Percentiles rank a stretch among this genome's conserved stretches.
These are phyloP conservation scores for Volvariella volvacea DNA, from an alignment of 1,284 basidiomycete genomes.

Conservation along the genomic window DNA sequence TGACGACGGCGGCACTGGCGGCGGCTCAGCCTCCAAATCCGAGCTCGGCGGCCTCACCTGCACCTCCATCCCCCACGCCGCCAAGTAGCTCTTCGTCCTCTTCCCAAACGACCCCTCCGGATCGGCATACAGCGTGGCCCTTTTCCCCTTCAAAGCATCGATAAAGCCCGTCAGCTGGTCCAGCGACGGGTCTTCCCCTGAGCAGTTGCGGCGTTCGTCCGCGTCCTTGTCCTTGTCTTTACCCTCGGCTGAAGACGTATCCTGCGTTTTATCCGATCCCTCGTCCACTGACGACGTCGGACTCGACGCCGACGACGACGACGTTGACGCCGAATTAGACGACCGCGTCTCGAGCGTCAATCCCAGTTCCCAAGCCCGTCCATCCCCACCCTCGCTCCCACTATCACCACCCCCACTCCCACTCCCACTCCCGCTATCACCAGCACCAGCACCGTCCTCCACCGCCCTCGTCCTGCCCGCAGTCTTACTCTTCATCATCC, in stretches of 20 bases:
- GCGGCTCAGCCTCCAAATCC: slow-evolving; percentile 31
- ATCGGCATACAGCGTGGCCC: slow-evolving; percentile 76
- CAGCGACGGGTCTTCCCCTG: slow-evolving; percentile 67
- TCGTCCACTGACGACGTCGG: too few species aligned
- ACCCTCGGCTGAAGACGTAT: too few species aligned
- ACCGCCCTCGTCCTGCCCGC: too few species aligned
- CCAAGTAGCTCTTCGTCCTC: slow-evolving; percentile 85
- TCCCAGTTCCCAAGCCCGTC: slow-evolving; percentile 48
- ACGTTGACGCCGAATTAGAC: too few species aligned
- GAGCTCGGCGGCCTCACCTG: slow-evolving; percentile 69
- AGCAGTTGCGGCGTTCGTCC: slow-evolving; percentile 7
- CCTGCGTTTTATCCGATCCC: too few species aligned
- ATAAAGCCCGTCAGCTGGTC: slow-evolving; percentile 74
- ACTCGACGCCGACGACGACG: too few species aligned
- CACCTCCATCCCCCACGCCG: slow-evolving; percentile 92
- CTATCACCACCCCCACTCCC: too few species aligned
- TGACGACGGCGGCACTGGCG: not conserved
- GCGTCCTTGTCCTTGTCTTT: too few species aligned
- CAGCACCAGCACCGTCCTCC: too few species aligned
- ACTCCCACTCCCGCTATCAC: too few species aligned
- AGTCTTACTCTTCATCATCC: too few species aligned
- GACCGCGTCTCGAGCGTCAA: slow-evolving; percentile 36
- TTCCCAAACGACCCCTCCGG: slow-evolving; percentile 82
- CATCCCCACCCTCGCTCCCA: slow-evolving; percentile 15
- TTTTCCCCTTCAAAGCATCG: slow-evolving; percentile 76